A percentile compares a stretch with the other conserved stretches of the same genome.
Evolutionary conservation across 2,329 filamentous ascomycete genomes (phyloP).

Genomic region (Aureobasidium pullulans): DNA sequence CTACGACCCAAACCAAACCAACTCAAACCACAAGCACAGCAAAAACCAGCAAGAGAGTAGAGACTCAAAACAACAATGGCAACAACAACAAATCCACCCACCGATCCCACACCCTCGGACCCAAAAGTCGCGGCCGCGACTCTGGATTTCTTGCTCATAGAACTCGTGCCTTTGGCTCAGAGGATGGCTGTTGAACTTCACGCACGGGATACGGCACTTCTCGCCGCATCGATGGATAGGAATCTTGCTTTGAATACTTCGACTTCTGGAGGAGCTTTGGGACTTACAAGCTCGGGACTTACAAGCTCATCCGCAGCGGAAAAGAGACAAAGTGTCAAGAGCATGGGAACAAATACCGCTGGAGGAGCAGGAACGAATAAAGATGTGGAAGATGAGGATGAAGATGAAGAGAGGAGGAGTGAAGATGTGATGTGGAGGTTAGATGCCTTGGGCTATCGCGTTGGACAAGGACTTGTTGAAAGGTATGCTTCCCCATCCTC

Average conservation of each 20-base stretch:
- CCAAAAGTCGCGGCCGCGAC: slow-evolving; percentile 63
- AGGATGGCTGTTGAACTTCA: slow-evolving; percentile 71
- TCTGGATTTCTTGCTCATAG: slow-evolving; percentile 91
- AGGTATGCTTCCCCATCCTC: slow-evolving; percentile 44
- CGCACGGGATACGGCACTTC: slow-evolving; percentile 38
- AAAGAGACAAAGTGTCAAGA: not conserved
- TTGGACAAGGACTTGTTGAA: slow-evolving; percentile 87
- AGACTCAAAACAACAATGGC: not conserved
- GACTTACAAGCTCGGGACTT: not conserved
- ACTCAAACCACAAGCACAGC: too few relatives aligned
- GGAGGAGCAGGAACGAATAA: not conserved
- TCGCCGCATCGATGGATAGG: not conserved
- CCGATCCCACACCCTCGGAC: slow-evolving; percentile 14
- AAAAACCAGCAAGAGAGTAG: too few relatives aligned
- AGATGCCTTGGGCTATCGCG: slow-evolving; percentile 79
- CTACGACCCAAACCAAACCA: too few relatives aligned
- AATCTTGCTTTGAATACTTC: not conserved
- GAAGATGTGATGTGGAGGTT: slow-evolving; percentile 81
- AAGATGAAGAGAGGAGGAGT: slow-evolving; percentile 72
- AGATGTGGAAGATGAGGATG: slow-evolving; percentile 18
- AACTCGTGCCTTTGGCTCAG: slow-evolving; percentile 90
- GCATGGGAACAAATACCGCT: slow-evolving; percentile 18
- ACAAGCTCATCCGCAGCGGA: not conserved
- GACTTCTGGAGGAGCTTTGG: not conserved
- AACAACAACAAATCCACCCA: not conserved